phyloP scores from a whole-genome alignment of 148 eudicot genomes.

The Cornus florida region DNA sequence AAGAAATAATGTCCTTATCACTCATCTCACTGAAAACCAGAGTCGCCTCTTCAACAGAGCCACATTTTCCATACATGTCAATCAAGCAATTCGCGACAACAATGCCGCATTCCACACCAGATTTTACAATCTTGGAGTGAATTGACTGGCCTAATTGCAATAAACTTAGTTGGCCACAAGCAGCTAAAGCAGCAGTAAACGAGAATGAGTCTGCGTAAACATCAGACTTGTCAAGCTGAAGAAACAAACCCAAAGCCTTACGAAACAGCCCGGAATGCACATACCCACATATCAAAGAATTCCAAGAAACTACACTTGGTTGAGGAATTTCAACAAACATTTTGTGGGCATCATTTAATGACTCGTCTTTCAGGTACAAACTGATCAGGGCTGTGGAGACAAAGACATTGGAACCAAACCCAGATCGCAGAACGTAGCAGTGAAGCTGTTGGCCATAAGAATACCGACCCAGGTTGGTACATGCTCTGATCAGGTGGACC shows the following conservation, averaged over 20 bases:
- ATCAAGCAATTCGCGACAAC: constrained; percentile 71
- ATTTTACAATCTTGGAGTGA: constrained; percentile 58
- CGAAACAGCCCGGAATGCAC: constrained; percentile 59
- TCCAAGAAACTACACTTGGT: constrained; percentile 72
- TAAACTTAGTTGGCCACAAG: constrained; percentile 56
- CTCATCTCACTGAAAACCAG: constrained; percentile 37
- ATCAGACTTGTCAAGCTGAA: constrained; percentile 48
- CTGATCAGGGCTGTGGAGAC: constrained; percentile 54
- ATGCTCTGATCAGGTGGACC: constrained; percentile 50
- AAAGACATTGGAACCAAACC: constrained; percentile 45
- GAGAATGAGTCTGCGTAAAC: constrained; percentile 59
- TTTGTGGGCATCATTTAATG: constrained; percentile 43
- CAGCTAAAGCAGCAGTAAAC: constrained; percentile 59
- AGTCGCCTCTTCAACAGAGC: constrained; percentile 40
- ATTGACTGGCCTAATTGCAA: constrained; percentile 52
- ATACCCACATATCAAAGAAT: constrained; percentile 76
- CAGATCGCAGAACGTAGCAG: constrained; percentile 41
- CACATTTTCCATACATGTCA: constrained; percentile 85
- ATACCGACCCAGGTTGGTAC: constrained; percentile 29
- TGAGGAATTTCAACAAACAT: constrained; percentile 73
- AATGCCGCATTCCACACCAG: constrained; percentile 46
- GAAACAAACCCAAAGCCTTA: constrained; percentile 52
- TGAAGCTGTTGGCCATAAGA: constrained; percentile 62
- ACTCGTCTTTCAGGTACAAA: constrained; percentile 53
- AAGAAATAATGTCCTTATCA: constrained; percentile 62